Base-by-base conservation (phyloP, 495 filamentous ascomycete genomes). In the Tuber brumale region DNA sequence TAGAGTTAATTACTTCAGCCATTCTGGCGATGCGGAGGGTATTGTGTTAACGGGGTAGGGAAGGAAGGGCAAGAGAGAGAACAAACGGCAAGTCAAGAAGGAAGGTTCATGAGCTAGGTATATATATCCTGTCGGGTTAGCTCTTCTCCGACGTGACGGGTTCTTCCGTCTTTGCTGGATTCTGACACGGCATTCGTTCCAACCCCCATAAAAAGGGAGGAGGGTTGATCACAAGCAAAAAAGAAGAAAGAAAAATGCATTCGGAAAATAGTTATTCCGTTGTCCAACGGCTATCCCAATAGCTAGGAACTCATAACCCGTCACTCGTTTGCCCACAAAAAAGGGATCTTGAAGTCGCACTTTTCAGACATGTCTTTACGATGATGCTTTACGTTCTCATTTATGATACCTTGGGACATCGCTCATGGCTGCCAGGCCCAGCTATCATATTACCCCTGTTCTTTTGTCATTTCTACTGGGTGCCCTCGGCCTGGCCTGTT, bases 21-120 rank as follows among this genome's bases (percentile, higher is more conserved):
- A 80, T 80, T 66, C 51, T 76, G 21, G 27, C 12, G 27, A 35
- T 66, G 57, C 16, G 12, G 57, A 66, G 57, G 27, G 57, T 31
- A 35, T 66, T 66, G 57, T 18, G 14, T 35, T 21, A 18, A 8
- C 16, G 44, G 14, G 35, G 8, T 23, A 10, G 44, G 44, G 23
- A 51, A 31, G 71, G 6, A 46, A 21, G 72, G 72, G 31, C 31
- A 51, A 51, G 44, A 48, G 72, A 51, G 72, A 23, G 44, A 23
- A 21, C 43, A n/a, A 45, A 73, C 2, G 43, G 72, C 21, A 51
- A 27, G 23, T 44, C 43, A n/a, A 35, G 39, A 48, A 23, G 43
- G 44, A 19, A 35, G 39, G 44, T 37, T 31, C 72, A 51, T 70
- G 57, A 6, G 31, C 72, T 23, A 37, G 41, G n/a, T 48, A 73